Base-by-base conservation (phyloP, 176 grass and related monocot genomes). In the Phragmites australis region DNA sequence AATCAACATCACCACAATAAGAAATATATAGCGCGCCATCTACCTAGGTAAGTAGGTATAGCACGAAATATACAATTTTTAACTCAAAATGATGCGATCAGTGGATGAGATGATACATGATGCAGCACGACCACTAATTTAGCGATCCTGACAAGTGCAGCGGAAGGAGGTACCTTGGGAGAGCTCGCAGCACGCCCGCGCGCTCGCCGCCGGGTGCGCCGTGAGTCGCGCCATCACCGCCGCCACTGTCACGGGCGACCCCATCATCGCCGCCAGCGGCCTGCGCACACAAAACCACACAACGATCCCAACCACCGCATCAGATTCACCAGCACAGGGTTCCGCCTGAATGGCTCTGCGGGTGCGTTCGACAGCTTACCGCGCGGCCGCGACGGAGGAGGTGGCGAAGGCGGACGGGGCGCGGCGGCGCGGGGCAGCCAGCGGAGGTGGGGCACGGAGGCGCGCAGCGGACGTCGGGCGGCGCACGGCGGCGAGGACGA, bases 141-240 rank as follows among this genome's bases (percentile, higher is more conserved):
- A 92, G 83, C 83, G 83, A 90, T 90, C 91, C 64, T 85, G 85
- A 87, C 77, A 88, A 84, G 79, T 86, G 56, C 72, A 72, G 64
- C 61, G 31, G 76, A 83, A 93, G 56, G 80, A 59, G 65, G 76
- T 97, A 99, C 97, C 97, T 93, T 96, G 93, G 73, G 93, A 99
- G 22, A 99, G 97, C 92, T 99, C 97, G 79, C 97, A 99, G 82
- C 93, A 99, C 11, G 90, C 93, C 51, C 97, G 89, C 72, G 75
- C 93, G 82, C 82, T 92, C 41, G 65, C 97, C 0, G 82, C 92
- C 6, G 94, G 76, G 63, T 99, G 97, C 39, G 88, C 91, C 70
- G 97, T 99, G 77, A 98, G 75, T 26, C 96, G 83, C 49, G 90
- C 84, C 47, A 90, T 75, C 56, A 89, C 68, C 50, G 65, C 56